Conservation (phyloP, 2,329 filamentous ascomycete species). For the Alternaria metachromatica region DNA sequence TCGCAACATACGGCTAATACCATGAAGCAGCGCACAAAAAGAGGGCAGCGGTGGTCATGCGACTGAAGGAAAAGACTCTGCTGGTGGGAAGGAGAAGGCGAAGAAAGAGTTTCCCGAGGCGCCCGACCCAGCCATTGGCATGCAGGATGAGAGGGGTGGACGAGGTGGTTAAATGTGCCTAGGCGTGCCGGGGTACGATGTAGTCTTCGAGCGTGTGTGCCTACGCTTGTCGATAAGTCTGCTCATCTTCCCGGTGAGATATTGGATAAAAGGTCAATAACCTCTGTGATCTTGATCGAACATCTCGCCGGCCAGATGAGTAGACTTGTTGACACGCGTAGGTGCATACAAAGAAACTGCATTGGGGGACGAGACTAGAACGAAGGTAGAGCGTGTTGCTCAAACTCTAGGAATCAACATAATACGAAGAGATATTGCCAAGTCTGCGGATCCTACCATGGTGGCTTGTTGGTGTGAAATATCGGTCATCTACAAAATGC, state of each 20-base stretch:
- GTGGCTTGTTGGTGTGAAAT: not conserved
- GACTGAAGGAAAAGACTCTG: conserved; percentile 48
- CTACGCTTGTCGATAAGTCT: not conserved
- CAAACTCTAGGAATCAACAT: not conserved
- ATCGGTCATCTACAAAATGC: not conserved
- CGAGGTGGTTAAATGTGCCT: conserved; percentile 46
- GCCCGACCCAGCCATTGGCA: conserved; percentile 56
- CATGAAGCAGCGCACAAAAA: conserved; percentile 27
- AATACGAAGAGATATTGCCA: not conserved
- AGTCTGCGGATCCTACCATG: not conserved
- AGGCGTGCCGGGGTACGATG: not conserved
- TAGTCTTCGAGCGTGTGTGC: not conserved
- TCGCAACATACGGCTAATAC: conserved; percentile 3
- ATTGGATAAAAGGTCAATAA: too few relatives aligned
- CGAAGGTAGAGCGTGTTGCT: not conserved
- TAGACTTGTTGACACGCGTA: not conserved
- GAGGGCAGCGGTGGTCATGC: conserved; percentile 50
- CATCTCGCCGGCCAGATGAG: fast-evolving
- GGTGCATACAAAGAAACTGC: not conserved
- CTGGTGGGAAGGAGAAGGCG: conserved; percentile 48
- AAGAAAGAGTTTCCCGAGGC: conserved; percentile 58
- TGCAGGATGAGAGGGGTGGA: conserved; percentile 59
- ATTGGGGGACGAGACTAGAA: not conserved
- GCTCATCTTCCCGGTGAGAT: too few relatives aligned
- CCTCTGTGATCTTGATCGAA: not conserved